A percentile compares a stretch with the other conserved stretches of the same genome.
phyloP scores from a whole-genome alignment of 2,329 filamentous ascomycete species.

The Arthrobotrys pseudoclavata region DNA sequence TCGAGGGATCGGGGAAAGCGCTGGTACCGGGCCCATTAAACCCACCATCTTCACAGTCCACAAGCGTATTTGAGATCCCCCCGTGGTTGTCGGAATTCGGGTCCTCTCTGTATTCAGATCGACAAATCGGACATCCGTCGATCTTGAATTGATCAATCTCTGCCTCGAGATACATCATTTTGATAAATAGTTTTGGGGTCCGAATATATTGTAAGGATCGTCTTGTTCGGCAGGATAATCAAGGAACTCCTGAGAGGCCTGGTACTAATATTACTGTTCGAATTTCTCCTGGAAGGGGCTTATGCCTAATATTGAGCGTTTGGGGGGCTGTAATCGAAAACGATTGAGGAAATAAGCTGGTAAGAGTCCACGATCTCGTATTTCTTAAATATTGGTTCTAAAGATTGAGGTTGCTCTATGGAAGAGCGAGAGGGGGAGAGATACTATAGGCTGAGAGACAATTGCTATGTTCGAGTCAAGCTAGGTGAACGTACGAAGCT shows the following conservation, averaged over 20 bases:
- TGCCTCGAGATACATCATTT: not conserved
- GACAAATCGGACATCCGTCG: not conserved
- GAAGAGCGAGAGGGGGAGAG: not conserved
- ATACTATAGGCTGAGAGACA: no score
- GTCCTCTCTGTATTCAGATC: not conserved
- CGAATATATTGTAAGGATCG: not conserved
- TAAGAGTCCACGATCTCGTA: not conserved
- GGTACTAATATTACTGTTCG: not conserved
- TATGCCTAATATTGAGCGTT: not conserved
- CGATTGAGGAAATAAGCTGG: not conserved
- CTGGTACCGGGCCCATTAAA: not conserved
- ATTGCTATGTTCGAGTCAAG: no score
- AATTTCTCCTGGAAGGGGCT: not conserved
- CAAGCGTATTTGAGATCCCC: not conserved
- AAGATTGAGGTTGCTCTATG: not conserved
- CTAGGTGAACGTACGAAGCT: no score
- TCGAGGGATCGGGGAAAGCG: not conserved
- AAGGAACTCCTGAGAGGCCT: not conserved
- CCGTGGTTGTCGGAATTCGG: not conserved
- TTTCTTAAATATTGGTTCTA: not conserved
- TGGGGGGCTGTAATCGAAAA: not conserved
- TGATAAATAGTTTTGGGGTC: not conserved
- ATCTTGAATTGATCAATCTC: not conserved
- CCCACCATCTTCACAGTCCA: not conserved
- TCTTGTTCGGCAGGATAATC: not conserved